Evolutionary conservation across 2,329 filamentous ascomycete genomes (phyloP).

Genomic region (Ascochyta koolunga): DNA sequence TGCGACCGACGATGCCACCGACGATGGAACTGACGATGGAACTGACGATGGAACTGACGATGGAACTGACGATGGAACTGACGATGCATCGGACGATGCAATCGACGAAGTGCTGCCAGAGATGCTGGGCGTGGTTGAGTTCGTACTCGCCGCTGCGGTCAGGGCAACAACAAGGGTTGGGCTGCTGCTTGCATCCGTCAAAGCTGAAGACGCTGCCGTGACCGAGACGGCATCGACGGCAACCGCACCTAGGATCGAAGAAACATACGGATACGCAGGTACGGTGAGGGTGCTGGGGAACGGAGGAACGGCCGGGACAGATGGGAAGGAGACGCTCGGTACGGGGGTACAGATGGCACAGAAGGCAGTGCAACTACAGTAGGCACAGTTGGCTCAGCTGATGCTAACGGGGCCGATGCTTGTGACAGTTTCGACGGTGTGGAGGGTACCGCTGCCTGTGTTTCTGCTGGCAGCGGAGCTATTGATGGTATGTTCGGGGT

Average conservation of each 20-base stretch:
- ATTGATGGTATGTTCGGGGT: constrained; percentile 1
- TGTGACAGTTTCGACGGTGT: background rate
- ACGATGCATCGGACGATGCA: constrained; percentile 5
- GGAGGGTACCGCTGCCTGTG: background rate
- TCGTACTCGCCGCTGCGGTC: background rate
- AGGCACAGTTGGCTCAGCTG: background rate
- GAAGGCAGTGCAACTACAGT: constrained; percentile 5
- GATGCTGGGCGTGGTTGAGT: constrained; percentile 1
- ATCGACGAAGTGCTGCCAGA: constrained; percentile 6
- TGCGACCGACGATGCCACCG: constrained; percentile 5
- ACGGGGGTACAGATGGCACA: constrained; percentile 26
- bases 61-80: constrained; percentile 3
- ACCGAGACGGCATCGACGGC: constrained; percentile 7
- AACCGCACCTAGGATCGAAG: constrained; percentile 24
- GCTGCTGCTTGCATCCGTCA: constrained; percentile 10
- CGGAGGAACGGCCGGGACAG: constrained; percentile 41
- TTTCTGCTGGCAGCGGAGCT: constrained; percentile 5
- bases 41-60: constrained; percentile 6
- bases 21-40: constrained; percentile 3
- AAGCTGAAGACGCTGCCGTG: constrained; percentile 15
- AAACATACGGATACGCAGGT: constrained; percentile 42
- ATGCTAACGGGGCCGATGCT: background rate
- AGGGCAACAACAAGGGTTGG: constrained; percentile 6
- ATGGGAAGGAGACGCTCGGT: constrained; percentile 20
- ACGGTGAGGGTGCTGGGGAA: constrained; percentile 46